phyloP scores from a whole-genome alignment of 257 asterid genomes.

The Coffea eugenioides region DNA sequence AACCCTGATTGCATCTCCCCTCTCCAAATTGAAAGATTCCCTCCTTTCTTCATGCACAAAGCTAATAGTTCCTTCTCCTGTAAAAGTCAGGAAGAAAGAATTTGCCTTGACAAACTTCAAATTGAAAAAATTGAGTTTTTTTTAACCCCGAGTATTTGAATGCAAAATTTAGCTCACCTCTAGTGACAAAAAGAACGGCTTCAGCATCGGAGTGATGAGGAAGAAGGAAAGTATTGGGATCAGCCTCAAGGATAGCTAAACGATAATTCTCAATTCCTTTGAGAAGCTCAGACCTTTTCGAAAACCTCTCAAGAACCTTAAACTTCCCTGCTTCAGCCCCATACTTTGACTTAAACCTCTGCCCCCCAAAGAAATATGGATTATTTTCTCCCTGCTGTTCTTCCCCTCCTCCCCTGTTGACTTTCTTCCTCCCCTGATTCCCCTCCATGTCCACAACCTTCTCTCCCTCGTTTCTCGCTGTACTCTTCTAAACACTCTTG shows the following conservation, averaged over 20 bases:
- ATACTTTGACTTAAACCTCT: constrained; percentile 26
- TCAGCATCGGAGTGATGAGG: constrained; percentile 53
- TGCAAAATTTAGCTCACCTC: neutral
- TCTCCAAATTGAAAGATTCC: constrained; percentile 28
- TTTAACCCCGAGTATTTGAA: too few relatives aligned
- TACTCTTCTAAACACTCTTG: constrained; percentile 23
- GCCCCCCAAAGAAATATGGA: constrained; percentile 35
- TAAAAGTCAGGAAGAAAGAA: neutral
- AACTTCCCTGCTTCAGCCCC: constrained; percentile 32
- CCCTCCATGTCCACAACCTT: neutral
- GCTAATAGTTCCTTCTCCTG: constrained; percentile 35
- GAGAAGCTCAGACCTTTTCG: constrained; percentile 33
- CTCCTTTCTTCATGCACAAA: constrained; percentile 21
- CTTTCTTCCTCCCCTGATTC: neutral
- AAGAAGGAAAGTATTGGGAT: constrained; percentile 37
- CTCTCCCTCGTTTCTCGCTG: constrained; percentile 9
- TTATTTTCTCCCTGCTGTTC: constrained; percentile 14
- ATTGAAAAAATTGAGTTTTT: neutral
- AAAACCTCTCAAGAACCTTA: constrained; percentile 36
- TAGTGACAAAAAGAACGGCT: constrained; percentile 20
- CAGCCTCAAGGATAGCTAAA: constrained; percentile 33
- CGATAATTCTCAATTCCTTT: constrained; percentile 41
- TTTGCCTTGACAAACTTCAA: neutral
- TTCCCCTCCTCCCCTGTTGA: neutral
- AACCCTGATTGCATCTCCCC: constrained; percentile 38